Conservation (phyloP, 768 basidiomycete genomes). For the Ramaria sp. region DNA sequence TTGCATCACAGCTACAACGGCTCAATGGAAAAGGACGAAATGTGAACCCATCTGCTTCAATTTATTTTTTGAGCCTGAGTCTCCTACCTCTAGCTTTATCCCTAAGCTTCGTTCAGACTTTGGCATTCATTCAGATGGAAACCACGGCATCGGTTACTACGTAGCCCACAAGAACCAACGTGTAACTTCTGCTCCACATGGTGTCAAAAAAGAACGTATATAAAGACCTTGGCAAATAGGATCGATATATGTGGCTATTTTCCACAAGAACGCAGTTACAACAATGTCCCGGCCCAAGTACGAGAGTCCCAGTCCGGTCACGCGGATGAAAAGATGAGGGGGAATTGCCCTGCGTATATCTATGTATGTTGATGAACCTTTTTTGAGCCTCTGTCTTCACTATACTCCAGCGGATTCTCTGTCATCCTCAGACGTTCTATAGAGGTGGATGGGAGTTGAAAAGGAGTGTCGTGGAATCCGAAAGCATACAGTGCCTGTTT, state of each 20-base stretch:
- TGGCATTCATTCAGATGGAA: too few relatives aligned
- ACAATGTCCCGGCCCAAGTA: not conserved
- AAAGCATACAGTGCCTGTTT: too few relatives aligned
- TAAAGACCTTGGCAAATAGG: conserved; percentile 20
- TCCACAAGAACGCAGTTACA: not conserved
- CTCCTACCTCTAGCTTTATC: conserved; percentile 28
- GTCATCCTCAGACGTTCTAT: too few relatives aligned
- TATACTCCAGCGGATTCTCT: too few relatives aligned
- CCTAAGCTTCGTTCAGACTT: conserved; percentile 50
- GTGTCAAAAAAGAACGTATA: conserved; percentile 14
- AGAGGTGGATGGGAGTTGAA: too few relatives aligned
- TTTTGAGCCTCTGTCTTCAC: too few relatives aligned
- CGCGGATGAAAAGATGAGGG: not conserved
- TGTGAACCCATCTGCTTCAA: conserved; percentile 43
- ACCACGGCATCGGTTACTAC: too few relatives aligned
- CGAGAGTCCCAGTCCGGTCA: not conserved
- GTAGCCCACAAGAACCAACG: conserved; percentile 34
- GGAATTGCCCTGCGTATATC: not conserved
- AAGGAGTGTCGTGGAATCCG: too few relatives aligned
- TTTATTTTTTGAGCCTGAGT: not conserved
- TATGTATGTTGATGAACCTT: too few relatives aligned
- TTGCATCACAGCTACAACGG: conserved; percentile 64
- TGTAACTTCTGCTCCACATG: conserved; percentile 17
- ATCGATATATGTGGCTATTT: conserved; percentile 4
- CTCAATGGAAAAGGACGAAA: conserved; percentile 70